These are phyloP conservation scores for Aspergillus fumigatus DNA, from an alignment of 2,329 filamentous ascomycete species.

Conservation along the genomic window DNA sequence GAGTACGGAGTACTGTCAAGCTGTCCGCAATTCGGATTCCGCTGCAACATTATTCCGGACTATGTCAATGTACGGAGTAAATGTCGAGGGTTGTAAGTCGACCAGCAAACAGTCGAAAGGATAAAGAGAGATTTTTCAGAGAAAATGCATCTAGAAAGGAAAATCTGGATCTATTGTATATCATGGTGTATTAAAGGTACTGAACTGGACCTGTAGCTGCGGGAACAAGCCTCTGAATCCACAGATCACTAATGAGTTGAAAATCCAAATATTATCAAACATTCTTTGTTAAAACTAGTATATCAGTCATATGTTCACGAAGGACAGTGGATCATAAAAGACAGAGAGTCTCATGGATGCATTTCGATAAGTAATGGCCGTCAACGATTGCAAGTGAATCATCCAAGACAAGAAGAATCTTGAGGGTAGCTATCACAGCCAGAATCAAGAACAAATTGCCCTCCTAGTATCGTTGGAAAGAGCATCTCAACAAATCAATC, in stretches of 20 bases:
- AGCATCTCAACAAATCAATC: not conserved
- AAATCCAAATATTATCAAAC: not conserved
- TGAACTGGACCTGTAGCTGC: not conserved
- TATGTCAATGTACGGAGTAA: conserved; percentile 7
- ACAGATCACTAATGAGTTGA: not conserved
- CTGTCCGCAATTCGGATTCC: conserved; percentile 20
- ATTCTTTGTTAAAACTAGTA: not conserved
- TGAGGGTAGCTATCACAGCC: not conserved
- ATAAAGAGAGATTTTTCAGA: not conserved
- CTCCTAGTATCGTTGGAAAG: not conserved
- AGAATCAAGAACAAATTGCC: not conserved
- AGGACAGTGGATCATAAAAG: not conserved
- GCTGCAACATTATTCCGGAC: conserved; percentile 22
- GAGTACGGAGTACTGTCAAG: conserved; percentile 21
- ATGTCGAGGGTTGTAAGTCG: not conserved
- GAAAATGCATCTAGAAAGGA: not conserved
- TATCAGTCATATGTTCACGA: not conserved
- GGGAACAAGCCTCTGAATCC: not conserved
- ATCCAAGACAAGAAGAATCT: not conserved
- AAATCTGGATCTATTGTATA: not conserved
- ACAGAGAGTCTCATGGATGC: not conserved
- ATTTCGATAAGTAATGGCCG: not conserved
- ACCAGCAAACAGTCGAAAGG: not conserved
- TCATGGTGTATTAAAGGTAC: not conserved
- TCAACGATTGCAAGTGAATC: not conserved